Base-by-base conservation (phyloP, 2,329 filamentous ascomycete genomes). In the Aspergillus caelatus region DNA sequence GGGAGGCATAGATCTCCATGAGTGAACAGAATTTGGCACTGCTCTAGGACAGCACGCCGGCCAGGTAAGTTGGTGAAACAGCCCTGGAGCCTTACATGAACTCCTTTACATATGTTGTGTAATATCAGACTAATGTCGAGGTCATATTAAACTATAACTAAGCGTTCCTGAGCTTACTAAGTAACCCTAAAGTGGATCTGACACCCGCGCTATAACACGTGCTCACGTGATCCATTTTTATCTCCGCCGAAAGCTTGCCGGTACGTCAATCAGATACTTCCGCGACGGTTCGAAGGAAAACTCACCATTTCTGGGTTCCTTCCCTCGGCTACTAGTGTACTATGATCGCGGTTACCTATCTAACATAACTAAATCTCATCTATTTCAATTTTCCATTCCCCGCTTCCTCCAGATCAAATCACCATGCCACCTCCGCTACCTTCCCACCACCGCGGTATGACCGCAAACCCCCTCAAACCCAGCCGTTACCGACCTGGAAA, bases 401-500 rank as follows among this genome's bases (percentile, higher is more conserved):
- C 45, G 12, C 23, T 28, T 9, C 30, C 32, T 19, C 14, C 26
- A 30, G 23, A 50, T 32, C 28, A 34, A 26, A 16, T 16, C 46
- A 50, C 23, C 14, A 81, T 81, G 80, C 80, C 80, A 39, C 80
- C 80, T 36, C 79, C 79, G 8, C 75, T 81, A 57, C 78, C 78
- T 21, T 79, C 77, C 50, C 71, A 71, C 23, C 77, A 78, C 64
- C 77, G 79, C 65, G 91, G 92, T 73, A 97, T 98, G 92, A 98
- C 94, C 67, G 93, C 94, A 66, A 97, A 97, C 74, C 93, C 92
- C 4, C 81, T 90, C 63, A 89, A 89, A 76, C 91, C 93, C 28
- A 87, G 89, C 69, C 91, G 95, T 62, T 91, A 97, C 73, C 89
- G 93, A 63, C 90, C 94, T 19, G 94, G 95, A 68, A 98, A 97